Conservation (phyloP, 495 filamentous ascomycete genomes). For the Choiromyces venosus region DNA sequence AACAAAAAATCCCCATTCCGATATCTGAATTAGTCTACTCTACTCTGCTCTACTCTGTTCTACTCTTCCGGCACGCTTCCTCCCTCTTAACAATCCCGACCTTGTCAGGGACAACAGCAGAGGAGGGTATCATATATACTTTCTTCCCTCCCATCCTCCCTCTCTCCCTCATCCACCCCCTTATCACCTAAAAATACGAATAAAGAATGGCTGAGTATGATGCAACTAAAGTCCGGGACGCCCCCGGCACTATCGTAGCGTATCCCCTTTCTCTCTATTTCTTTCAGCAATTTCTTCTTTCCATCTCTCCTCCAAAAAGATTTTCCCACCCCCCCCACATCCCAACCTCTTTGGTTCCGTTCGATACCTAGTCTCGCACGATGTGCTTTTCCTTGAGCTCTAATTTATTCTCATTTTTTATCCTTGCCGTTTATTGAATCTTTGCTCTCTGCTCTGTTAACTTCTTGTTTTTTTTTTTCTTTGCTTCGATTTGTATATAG, state of each 20-base stretch:
- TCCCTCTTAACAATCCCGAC: neutral
- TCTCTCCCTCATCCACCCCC: neutral
- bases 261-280: neutral
- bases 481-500: too few relatives aligned
- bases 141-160: neutral
- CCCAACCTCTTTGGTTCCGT: neutral
- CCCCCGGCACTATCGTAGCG: neutral
- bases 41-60: neutral
- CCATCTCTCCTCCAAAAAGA: neutral
- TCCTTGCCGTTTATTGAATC: neutral
- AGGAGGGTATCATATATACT: neutral
- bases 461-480: neutral
- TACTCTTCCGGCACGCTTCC: neutral
- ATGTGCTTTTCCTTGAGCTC: neutral
- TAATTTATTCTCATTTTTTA: neutral
- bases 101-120: neutral
- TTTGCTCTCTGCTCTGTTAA: neutral
- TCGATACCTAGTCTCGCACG: neutral
- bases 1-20: neutral
- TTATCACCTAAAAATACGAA: neutral
- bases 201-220: neutral
- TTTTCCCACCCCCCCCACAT: too few relatives aligned
- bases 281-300: neutral
- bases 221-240: neutral
- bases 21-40: neutral